These are phyloP conservation scores for Beauveria caledonica DNA, from an alignment of 2,329 filamentous ascomycete species.

Conservation along the genomic window DNA sequence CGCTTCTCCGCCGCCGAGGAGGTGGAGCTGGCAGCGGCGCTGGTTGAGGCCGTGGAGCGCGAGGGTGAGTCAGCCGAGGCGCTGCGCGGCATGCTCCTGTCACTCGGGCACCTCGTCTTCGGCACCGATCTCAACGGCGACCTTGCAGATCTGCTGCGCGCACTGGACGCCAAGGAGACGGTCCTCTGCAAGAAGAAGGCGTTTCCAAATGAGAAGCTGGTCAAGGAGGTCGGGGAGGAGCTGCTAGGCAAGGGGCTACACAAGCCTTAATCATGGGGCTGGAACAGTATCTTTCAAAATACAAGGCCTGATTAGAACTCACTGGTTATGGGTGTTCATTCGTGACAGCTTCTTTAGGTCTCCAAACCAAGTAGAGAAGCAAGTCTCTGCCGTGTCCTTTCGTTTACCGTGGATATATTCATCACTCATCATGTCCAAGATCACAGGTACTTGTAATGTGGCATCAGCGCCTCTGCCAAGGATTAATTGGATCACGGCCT, in stretches of 20 bases:
- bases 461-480: too few relatives aligned
- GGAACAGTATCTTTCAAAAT: too few relatives aligned
- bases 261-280: conserved; percentile 19
- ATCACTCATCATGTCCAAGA: too few relatives aligned
- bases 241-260: conserved; percentile 43
- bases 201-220: conserved; percentile 50
- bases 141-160: conserved; percentile 68
- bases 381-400: too few relatives aligned
- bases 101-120: conserved; percentile 69
- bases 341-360: too few relatives aligned
- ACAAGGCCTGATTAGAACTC: too few relatives aligned
- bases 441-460: too few relatives aligned
- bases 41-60: conserved; percentile 62
- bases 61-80: conserved; percentile 60
- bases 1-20: conserved; percentile 61
- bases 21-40: conserved; percentile 71
- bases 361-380: too few relatives aligned
- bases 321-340: too few relatives aligned
- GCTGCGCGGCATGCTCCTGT: conserved; percentile 66
- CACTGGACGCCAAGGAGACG: conserved; percentile 64
- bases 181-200: conserved; percentile 48
- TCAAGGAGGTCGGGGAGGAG: conserved; percentile 46
- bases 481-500: too few relatives aligned
- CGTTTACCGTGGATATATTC: too few relatives aligned
- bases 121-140: conserved; percentile 62